phyloP scores from a whole-genome alignment of 208 protist species.

The Crithidia fasciculata region DNA sequence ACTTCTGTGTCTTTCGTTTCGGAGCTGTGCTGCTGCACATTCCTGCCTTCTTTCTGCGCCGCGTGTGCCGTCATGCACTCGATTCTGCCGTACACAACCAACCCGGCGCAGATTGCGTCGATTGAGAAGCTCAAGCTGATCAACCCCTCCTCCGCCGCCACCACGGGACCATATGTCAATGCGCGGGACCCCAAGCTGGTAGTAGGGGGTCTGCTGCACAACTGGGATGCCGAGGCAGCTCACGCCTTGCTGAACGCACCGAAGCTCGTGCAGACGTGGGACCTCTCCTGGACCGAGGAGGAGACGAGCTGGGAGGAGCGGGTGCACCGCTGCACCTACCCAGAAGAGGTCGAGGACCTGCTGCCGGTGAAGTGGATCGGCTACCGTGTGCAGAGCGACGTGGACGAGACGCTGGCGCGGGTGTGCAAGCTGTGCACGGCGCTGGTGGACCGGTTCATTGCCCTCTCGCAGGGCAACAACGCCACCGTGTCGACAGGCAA shows the following conservation, averaged over 20 bases:
- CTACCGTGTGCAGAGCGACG: conserved; percentile 80
- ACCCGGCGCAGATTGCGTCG: conserved; percentile 76
- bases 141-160: conserved; percentile 66
- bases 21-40: neutral
- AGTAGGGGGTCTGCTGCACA: conserved; percentile 73
- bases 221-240: conserved; percentile 85
- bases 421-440: conserved; percentile 91
- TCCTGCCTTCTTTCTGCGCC: neutral
- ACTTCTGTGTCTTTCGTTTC: no score
- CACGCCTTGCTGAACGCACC: conserved; percentile 54
- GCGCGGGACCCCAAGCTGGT: conserved; percentile 70
- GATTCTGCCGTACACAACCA: conserved; percentile 86
- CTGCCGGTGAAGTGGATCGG: conserved; percentile 89
- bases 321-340: conserved; percentile 73
- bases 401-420: conserved; percentile 86
- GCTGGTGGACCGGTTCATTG: conserved; percentile 85
- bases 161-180: conserved; percentile 71
- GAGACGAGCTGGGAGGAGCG: conserved; percentile 82
- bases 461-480: conserved; percentile 74
- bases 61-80: conserved; percentile 58
- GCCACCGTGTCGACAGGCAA: conserved; percentile 82
- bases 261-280: conserved; percentile 77
- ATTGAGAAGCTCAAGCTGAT: conserved; percentile 83
- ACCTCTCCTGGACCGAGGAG: conserved; percentile 78
- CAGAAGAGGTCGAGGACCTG: conserved; percentile 88